A percentile compares a stretch with the other conserved stretches of the same genome.
These are phyloP conservation scores for Peronospora belbahrii DNA, from an alignment of 352 stramenopile species.

Conservation along the genomic window DNA sequence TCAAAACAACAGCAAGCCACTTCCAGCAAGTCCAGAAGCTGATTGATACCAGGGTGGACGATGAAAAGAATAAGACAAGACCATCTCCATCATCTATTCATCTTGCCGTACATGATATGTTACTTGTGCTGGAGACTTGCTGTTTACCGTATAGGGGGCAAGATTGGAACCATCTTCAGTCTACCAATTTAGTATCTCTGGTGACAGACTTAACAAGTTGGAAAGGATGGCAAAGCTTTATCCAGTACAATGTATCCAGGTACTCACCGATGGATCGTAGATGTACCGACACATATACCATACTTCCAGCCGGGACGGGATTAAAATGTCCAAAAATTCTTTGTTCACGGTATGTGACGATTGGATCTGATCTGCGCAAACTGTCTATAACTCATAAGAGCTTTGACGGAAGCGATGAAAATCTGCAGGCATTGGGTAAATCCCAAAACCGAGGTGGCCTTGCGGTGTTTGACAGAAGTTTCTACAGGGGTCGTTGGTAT, in stretches of 20 bases:
- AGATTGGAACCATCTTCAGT: conserved; percentile 56
- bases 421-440: not conserved
- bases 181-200: conserved; percentile 52
- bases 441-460: conserved; percentile 29
- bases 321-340: conserved; percentile 66
- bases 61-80: conserved; percentile 11
- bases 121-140: conserved; percentile 69
- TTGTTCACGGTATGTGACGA: conserved; percentile 49
- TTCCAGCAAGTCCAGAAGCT: conserved; percentile 34
- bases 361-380: conserved; percentile 59
- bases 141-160: conserved; percentile 60
- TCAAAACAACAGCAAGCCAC: conserved; percentile 35
- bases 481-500: conserved; percentile 68
- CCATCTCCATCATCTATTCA: conserved; percentile 26
- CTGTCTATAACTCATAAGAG: conserved; percentile 45
- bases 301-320: conserved; percentile 46
- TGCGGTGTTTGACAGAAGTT: conserved; percentile 55
- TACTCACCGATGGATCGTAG: conserved; percentile 23
- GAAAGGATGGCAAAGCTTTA: conserved; percentile 64
- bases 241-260: conserved; percentile 46
- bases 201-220: conserved; percentile 70
- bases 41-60: conserved; percentile 13
- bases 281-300: conserved; percentile 33
- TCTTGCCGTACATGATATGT: conserved; percentile 53
- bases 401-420: conserved; percentile 8